Conservation (phyloP, 768 basidiomycete genomes). For the Pulveroboletus sp. region DNA sequence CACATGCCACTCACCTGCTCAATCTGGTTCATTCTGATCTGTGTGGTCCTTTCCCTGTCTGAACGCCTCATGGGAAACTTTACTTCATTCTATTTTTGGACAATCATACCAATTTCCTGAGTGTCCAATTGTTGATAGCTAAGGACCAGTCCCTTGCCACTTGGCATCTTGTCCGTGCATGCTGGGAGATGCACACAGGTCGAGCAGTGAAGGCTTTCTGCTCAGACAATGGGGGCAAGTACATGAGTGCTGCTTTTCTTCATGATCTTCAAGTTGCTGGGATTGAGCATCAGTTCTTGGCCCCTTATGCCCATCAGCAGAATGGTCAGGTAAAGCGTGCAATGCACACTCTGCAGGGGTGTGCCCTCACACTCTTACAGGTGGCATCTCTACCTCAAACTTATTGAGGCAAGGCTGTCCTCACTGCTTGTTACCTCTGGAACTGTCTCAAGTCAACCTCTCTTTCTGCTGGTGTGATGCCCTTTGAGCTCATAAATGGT, state of each 20-base stretch:
- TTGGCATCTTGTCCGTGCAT: not conserved
- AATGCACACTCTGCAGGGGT: conserved; percentile 27
- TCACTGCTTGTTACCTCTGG: not conserved
- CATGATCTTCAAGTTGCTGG: conserved; percentile 1
- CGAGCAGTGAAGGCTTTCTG: not conserved
- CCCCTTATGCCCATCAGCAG: conserved; percentile 32
- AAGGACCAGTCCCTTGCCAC: conserved; percentile 1
- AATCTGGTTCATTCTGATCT: conserved; percentile 26
- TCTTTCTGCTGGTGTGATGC: not conserved
- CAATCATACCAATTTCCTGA: conserved; percentile 2
- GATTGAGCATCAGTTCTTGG: conserved; percentile 23
- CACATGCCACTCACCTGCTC: not conserved
- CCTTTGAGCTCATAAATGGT: not conserved
- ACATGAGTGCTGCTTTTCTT: not conserved
- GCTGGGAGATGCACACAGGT: not conserved
- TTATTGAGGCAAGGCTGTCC: conserved; percentile 12
- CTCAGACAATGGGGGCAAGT: conserved; percentile 3
- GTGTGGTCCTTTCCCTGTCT: conserved; percentile 23
- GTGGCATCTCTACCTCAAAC: conserved; percentile 7
- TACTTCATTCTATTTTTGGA: conserved; percentile 19
- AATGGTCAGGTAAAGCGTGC: conserved; percentile 31
- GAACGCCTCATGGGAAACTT: conserved; percentile 8
- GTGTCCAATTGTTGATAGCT: not conserved
- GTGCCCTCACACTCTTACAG: conserved; percentile 20
- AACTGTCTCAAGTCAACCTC: not conserved